Evolutionary conservation across 2,329 filamentous ascomycete genomes (phyloP).

Genomic region (Didymella segeticola): DNA sequence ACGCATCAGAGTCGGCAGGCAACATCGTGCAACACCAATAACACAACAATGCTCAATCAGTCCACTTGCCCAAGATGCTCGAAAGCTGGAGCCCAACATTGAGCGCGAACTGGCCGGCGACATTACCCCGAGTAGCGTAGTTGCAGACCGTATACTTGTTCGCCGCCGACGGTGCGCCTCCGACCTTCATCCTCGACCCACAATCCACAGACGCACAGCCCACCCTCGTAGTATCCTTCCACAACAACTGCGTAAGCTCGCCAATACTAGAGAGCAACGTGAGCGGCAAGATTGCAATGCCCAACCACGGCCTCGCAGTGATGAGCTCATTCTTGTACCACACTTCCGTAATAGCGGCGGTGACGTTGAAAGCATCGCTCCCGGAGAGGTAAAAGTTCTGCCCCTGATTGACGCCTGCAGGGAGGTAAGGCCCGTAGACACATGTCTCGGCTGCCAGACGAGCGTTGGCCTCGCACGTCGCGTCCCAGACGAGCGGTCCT

Average conservation of each 20-base stretch:
- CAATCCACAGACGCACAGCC: constrained; percentile 1
- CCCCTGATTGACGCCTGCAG: constrained; percentile 66
- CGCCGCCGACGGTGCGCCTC: neutral
- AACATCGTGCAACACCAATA: too few relatives aligned
- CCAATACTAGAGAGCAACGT: neutral
- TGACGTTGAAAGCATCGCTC: constrained; percentile 60
- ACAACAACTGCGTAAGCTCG: neutral
- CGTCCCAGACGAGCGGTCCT: constrained; percentile 68
- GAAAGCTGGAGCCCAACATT: neutral
- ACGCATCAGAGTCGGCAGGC: too few relatives aligned
- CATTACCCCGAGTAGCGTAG: neutral
- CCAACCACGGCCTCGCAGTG: neutral
- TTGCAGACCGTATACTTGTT: constrained; percentile 1
- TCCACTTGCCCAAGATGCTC: neutral
- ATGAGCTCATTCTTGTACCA: constrained; percentile 86
- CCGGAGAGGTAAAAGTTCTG: constrained; percentile 87
- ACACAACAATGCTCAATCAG: neutral
- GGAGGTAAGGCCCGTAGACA: neutral
- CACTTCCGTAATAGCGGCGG: constrained; percentile 74
- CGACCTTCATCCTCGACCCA: neutral
- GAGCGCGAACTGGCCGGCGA: neutral
- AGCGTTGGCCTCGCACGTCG: constrained; percentile 57
- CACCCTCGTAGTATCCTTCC: neutral
- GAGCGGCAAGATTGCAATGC: neutral
- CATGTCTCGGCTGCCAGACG: neutral